Evolutionary conservation across 768 basidiomycete genomes (phyloP).

Genomic region (Calvatia gigantea): DNA sequence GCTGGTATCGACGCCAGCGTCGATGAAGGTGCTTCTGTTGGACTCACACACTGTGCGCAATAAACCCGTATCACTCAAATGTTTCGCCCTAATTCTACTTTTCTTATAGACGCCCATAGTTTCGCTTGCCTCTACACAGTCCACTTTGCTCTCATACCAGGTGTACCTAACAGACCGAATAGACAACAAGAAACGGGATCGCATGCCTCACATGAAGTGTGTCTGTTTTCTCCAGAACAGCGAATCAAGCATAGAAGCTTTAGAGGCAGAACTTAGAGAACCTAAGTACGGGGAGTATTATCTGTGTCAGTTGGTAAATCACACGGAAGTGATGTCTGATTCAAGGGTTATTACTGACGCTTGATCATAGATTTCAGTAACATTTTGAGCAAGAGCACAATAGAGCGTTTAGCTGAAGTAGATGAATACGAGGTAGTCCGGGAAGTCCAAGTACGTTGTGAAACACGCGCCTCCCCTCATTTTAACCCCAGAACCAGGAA

Average conservation of each 20-base stretch:
- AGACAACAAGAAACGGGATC: constrained; percentile 88
- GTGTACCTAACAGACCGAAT: constrained; percentile 98
- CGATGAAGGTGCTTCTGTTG: constrained; percentile 95
- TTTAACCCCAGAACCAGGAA: constrained; percentile 54
- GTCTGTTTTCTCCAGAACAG: constrained; percentile 88
- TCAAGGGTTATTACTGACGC: constrained; percentile 11
- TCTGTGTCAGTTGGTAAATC: constrained; percentile 92
- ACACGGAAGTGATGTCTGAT: constrained; percentile 24
- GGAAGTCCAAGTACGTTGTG: constrained; percentile 81
- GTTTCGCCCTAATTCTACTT: too few species aligned
- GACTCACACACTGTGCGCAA: constrained; percentile 85
- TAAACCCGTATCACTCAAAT: too few species aligned
- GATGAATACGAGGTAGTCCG: constrained; percentile 96
- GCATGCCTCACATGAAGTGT: constrained; percentile 97
- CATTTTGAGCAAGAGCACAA: constrained; percentile 80
- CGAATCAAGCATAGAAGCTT: constrained; percentile 76
- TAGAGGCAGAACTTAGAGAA: constrained; percentile 80
- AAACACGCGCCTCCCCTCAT: background rate
- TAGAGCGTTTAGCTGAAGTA: constrained; percentile 89
- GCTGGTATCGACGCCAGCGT: constrained; percentile 76
- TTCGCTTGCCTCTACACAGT: constrained; percentile 92
- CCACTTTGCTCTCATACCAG: constrained; percentile 88
- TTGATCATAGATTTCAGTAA: constrained; percentile 85
- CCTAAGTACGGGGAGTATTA: constrained; percentile 98
- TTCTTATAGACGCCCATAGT: constrained; percentile 97